Conservation (phyloP, 148 eudicot species). For the Rhododendron mucronatum region DNA sequence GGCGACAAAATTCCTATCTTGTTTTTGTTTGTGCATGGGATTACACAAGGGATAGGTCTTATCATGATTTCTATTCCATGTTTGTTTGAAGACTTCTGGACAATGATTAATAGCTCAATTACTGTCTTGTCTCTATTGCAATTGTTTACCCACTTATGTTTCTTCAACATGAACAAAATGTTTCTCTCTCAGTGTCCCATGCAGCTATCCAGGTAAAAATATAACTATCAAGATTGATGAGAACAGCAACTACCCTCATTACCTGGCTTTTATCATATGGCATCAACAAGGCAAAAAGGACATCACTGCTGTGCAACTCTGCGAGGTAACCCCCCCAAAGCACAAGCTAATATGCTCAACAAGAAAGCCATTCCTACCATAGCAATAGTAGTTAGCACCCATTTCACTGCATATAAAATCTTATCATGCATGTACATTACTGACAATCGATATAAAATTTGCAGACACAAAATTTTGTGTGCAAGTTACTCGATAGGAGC, state of each 20-base stretch:
- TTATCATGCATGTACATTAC: neutral
- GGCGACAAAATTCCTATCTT: too few relatives aligned
- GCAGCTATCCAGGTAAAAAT: constrained; percentile 67
- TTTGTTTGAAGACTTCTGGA: too few relatives aligned
- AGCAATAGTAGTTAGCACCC: neutral
- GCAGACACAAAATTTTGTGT: constrained; percentile 56
- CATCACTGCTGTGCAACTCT: constrained; percentile 72
- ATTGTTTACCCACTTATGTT: too few relatives aligned
- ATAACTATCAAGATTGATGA: constrained; percentile 70
- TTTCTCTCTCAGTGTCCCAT: constrained; percentile 43
- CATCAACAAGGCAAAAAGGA: constrained; percentile 69
- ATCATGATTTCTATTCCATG: too few relatives aligned
- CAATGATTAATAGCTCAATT: too few relatives aligned
- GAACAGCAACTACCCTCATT: constrained; percentile 61
- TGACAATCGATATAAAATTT: neutral
- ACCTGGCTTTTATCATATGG: constrained; percentile 69
- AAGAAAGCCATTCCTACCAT: neutral
- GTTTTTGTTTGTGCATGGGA: too few relatives aligned
- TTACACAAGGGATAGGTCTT: too few relatives aligned
- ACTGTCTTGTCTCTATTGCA: too few relatives aligned
- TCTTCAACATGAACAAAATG: too few relatives aligned
- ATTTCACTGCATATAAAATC: neutral
- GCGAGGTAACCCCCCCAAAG: constrained; percentile 44
- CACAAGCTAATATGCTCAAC: neutral
- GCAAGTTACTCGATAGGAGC: constrained; percentile 62